These are phyloP conservation scores for Fraxinus excelsior DNA, from an alignment of 257 asterid species.

Conservation along the genomic window DNA sequence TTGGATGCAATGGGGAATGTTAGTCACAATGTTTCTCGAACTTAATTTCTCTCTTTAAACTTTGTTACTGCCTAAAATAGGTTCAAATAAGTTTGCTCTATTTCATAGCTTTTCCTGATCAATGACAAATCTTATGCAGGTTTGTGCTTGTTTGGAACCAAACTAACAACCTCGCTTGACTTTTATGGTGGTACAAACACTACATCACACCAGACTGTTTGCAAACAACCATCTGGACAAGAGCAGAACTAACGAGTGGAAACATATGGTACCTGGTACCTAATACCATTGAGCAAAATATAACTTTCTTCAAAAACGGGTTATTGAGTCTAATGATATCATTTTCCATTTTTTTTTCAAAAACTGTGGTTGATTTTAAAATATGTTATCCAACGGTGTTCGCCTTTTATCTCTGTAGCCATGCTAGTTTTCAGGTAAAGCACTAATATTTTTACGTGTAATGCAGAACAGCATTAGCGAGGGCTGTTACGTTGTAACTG, in stretches of 20 bases:
- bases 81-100: background rate
- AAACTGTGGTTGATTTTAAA: constrained; percentile 91
- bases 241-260: constrained; percentile 83
- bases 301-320: background rate
- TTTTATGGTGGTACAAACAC: constrained; percentile 86
- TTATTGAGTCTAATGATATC: background rate
- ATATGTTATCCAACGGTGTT: constrained; percentile 94
- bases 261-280: constrained; percentile 78
- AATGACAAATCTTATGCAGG: constrained; percentile 41
- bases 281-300: background rate
- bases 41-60: background rate
- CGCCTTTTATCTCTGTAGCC: constrained; percentile 93
- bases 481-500: background rate
- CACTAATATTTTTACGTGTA: background rate
- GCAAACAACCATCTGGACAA: constrained; percentile 87
- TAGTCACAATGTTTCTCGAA: background rate
- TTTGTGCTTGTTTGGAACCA: constrained; percentile 93
- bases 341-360: constrained; percentile 31
- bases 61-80: background rate
- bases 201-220: constrained; percentile 90
- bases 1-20: constrained; percentile 96
- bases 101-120: constrained; percentile 6
- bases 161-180: constrained; percentile 95
- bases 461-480: background rate
- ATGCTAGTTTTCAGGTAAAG: constrained; percentile 90